Evolutionary conservation across 2,329 filamentous ascomycete species (phyloP), one percentile per base, ranked within the genome.

Genomic region (Lecanosticta acicola): DNA sequence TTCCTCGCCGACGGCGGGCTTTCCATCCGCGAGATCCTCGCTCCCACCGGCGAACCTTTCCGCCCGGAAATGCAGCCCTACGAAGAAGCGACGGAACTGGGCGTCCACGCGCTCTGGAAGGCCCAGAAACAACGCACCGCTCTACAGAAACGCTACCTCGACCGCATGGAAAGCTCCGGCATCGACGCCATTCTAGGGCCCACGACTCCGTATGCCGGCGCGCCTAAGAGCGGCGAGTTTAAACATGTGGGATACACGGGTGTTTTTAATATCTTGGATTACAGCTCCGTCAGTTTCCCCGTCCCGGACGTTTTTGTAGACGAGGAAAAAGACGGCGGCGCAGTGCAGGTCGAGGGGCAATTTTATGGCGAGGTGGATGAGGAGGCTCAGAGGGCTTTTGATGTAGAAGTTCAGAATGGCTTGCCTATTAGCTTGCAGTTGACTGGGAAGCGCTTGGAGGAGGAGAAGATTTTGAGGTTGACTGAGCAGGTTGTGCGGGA

Each of bases 1-100:
- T 77, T 77, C 50, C 57, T 74, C 10, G 70, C 72, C 9, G 74
- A 78, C 45, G 74, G 75, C n/a, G 75, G 71, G 1, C 72, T 72
- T 46, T 71, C 68, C 9, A 63, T 76, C 3, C 41, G 60, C 40
- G 62, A 65, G 10, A 62, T 73, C 37, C 61, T 74, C 2, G 62
- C 62, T 10, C 63, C 66, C 0, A 68, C 67, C 0, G 55, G 57
- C 4, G 72, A 75, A 52, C 72, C 72, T 1, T 69, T 68, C 48
- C 66, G 73, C 8, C 72, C 73, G 0, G 74, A 77, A 50, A 74
- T 77, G 72, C 48, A 63, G 16, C 42, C 48, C 1, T 77, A 77
- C 48, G 61, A 63, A 39, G 51, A 67, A 1, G 70, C 73, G 0
- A 58, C 54, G 5, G 74, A 76, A 36, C 47, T 72, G 1, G 71